These are phyloP conservation scores for Mycena galericulata DNA, from an alignment of 768 basidiomycete species.

Conservation along the genomic window DNA sequence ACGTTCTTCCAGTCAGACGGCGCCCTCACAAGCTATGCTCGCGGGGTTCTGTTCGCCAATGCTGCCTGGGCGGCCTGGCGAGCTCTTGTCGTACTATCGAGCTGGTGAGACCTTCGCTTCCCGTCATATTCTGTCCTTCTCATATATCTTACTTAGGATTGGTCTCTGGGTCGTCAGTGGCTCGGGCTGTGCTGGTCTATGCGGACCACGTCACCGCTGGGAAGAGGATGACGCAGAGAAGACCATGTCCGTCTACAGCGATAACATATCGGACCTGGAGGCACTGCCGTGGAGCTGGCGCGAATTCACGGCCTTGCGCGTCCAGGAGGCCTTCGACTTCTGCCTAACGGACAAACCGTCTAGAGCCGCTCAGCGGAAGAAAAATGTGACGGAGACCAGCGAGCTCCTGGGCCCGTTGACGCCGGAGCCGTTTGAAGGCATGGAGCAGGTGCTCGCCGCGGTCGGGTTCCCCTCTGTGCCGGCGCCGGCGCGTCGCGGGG, in stretches of 20 bases:
- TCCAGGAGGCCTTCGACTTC: constrained; percentile 86
- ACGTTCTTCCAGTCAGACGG: constrained; percentile 83
- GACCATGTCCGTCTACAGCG: constrained; percentile 62
- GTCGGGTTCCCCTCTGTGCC: constrained; percentile 64
- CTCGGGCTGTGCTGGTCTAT: constrained; percentile 82
- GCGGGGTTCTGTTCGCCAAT: constrained; percentile 84
- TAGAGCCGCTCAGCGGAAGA: constrained; percentile 52
- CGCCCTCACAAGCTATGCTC: constrained; percentile 78
- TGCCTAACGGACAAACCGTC: constrained; percentile 61
- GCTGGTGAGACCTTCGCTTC: constrained; percentile 64
- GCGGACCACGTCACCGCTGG: constrained; percentile 87
- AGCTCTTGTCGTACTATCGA: constrained; percentile 70
- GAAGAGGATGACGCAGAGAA: constrained; percentile 84
- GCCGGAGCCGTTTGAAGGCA: constrained; percentile 58
- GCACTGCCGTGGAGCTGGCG: constrained; percentile 86
- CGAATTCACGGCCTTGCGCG: constrained; percentile 73
- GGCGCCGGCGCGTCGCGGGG: constrained; percentile 65
- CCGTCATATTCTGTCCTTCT: not conserved
- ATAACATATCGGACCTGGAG: constrained; percentile 59
- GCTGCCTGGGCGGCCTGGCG: constrained; percentile 87
- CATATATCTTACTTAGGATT: constrained; percentile 64
- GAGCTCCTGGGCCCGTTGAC: constrained; percentile 36
- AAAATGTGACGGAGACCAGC: constrained; percentile 45
- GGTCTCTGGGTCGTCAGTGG: constrained; percentile 86
- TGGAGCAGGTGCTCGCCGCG: constrained; percentile 71